Conservation (phyloP, 1,284 basidiomycete genomes). For the Erythrobasidium hasegawianum region DNA sequence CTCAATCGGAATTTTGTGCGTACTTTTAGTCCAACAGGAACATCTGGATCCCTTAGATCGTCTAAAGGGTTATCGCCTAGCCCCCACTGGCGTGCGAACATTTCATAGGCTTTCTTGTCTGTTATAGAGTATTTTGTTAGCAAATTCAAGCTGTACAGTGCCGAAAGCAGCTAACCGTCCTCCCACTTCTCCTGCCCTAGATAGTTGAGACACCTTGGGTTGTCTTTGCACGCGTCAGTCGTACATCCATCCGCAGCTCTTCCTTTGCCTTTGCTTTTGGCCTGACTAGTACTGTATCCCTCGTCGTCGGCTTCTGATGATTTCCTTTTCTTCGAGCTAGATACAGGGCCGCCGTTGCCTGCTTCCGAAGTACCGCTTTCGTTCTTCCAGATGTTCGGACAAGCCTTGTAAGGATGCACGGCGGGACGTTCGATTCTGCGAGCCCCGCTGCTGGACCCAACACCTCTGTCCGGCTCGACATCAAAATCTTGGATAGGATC, state of each 20-base stretch:
- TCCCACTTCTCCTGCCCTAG: constrained; percentile 75
- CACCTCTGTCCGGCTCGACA: background rate
- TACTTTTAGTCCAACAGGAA: constrained; percentile 76
- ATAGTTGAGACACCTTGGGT: constrained; percentile 78
- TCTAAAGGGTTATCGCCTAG: constrained; percentile 58
- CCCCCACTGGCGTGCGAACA: constrained; percentile 58
- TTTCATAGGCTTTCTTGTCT: constrained; percentile 52
- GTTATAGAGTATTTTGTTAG: no score
- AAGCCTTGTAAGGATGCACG: constrained; percentile 18
- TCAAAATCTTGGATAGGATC: constrained; percentile 1
- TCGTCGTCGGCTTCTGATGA: constrained; percentile 6
- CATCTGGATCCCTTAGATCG: constrained; percentile 55
- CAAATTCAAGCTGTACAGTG: no score
- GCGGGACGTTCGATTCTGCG: background rate
- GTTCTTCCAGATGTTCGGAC: constrained; percentile 22
- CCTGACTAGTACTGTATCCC: constrained; percentile 16
- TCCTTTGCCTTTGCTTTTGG: constrained; percentile 5
- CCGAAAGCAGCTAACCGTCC: constrained; percentile 59
- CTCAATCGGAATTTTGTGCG: constrained; percentile 36
- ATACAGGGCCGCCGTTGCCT: no score
- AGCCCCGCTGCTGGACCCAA: background rate
- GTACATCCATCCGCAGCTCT: constrained; percentile 53
- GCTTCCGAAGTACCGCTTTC: background rate
- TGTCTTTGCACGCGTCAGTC: constrained; percentile 63
- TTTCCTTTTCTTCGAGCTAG: constrained; percentile 10